Conservation (phyloP, 148 eudicot species). For the Limonium bicolor region DNA sequence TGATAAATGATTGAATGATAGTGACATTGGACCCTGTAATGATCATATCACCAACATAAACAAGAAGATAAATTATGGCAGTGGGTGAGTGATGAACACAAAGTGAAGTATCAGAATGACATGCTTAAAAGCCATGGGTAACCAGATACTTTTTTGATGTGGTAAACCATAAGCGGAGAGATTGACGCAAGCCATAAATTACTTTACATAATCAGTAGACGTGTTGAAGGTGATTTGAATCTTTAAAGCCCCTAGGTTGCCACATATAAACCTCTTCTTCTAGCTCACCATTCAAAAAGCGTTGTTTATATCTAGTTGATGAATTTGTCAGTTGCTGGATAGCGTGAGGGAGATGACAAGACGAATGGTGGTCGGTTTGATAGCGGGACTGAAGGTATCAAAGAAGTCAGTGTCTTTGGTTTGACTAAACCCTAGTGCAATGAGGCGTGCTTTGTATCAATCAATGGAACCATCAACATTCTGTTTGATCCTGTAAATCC, state of each 20-base stretch:
- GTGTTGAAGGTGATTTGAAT: neutral
- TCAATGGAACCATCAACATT: conserved; percentile 1
- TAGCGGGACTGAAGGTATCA: neutral
- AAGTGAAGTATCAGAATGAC: neutral
- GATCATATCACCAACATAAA: neutral
- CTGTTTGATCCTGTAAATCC: conserved; percentile 1
- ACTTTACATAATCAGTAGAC: neutral
- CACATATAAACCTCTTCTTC: too few relatives aligned
- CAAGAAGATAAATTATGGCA: neutral
- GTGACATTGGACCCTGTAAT: neutral
- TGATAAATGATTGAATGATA: neutral
- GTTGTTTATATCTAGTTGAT: too few relatives aligned
- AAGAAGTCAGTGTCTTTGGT: neutral
- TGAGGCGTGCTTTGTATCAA: conserved; percentile 4
- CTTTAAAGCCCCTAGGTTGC: neutral
- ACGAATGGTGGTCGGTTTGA: too few relatives aligned
- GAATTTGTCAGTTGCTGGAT: too few relatives aligned
- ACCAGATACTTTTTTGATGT: neutral
- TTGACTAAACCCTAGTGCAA: conserved; percentile 1
- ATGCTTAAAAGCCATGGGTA: neutral
- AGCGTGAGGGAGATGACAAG: neutral
- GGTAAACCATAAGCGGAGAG: neutral
- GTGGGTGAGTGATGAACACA: neutral
- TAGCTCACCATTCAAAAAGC: too few relatives aligned
- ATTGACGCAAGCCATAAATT: neutral